Percentiles rank a stretch among this genome's conserved stretches.
phyloP scores from a whole-genome alignment of 495 filamentous ascomycete genomes.

The Aspergillus avenaceus region DNA sequence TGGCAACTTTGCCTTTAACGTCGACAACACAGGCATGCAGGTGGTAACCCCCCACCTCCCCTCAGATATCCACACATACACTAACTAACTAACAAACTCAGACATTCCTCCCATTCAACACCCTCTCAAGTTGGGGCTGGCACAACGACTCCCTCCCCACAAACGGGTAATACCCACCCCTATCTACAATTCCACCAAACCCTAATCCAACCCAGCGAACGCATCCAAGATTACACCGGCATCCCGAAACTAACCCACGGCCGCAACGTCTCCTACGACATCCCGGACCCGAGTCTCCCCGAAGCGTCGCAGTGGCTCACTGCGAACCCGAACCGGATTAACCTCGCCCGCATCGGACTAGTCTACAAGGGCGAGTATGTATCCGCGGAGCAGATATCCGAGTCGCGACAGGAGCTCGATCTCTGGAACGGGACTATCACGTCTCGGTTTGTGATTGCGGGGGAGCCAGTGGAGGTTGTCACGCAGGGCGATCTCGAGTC shows the following conservation, averaged over 20 bases:
- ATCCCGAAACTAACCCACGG: conserved; percentile 11
- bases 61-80: not conserved
- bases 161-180: conserved; percentile 2
- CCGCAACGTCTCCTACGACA: conserved; percentile 15
- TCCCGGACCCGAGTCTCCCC: conserved; percentile 11
- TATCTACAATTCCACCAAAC: not conserved
- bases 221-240: conserved; percentile 7
- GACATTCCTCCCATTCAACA: conserved; percentile 16
- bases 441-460: conserved; percentile 10
- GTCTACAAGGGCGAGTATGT: conserved; percentile 4
- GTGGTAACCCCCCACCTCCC: not conserved
- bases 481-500: conserved; percentile 15
- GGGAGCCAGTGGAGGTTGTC: conserved; percentile 7
- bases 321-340: conserved; percentile 15
- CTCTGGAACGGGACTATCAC: conserved; percentile 13
- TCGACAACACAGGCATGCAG: conserved; percentile 17
- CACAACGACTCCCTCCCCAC: conserved; percentile 13
- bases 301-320: conserved; percentile 14
- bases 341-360: conserved; percentile 11
- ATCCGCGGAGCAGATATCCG: not conserved
- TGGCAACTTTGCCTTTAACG: conserved; percentile 15
- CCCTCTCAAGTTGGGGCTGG: conserved; percentile 15
- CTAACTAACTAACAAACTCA: not conserved
- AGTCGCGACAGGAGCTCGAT: conserved; percentile 11
- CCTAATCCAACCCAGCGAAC: not conserved